These are phyloP conservation scores for Cladosporium velox DNA, from an alignment of 2,329 filamentous ascomycete genomes.

Conservation along the genomic window DNA sequence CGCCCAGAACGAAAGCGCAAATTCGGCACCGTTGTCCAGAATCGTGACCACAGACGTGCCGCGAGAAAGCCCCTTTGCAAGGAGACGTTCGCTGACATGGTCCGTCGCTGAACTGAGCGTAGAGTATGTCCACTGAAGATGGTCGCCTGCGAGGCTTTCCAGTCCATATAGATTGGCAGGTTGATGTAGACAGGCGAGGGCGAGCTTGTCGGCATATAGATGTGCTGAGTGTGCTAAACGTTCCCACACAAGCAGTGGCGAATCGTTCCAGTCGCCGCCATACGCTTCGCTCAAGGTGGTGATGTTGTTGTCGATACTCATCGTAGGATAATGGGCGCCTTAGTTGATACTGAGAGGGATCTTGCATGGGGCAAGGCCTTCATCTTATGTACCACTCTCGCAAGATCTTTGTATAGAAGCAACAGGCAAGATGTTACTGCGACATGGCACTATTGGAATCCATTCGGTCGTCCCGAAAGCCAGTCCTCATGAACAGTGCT, in stretches of 20 bases:
- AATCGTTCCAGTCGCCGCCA: not conserved
- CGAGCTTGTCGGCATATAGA: not conserved
- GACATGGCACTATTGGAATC: no score
- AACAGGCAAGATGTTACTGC: no score
- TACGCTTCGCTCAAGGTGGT: not conserved
- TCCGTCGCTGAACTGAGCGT: not conserved
- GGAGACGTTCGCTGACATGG: not conserved
- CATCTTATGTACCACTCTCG: no score
- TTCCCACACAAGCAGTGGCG: not conserved
- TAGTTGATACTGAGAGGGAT: no score
- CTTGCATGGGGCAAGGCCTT: no score
- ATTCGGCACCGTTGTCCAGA: constrained; percentile 20
- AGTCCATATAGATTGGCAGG: not conserved
- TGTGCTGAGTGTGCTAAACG: not conserved
- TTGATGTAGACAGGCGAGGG: not conserved
- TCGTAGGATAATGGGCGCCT: not conserved
- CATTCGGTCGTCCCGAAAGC: no score
- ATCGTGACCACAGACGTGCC: constrained; percentile 1
- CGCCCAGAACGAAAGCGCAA: constrained; percentile 13
- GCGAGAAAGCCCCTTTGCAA: not conserved
- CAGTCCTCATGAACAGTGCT: no score
- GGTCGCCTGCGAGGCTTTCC: not conserved
- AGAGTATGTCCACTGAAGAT: constrained; percentile 3
- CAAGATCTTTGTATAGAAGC: no score
- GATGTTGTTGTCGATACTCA: not conserved